phyloP scores from a whole-genome alignment of 371 early-diverging fungal species.

The Parasitella parasitica region DNA sequence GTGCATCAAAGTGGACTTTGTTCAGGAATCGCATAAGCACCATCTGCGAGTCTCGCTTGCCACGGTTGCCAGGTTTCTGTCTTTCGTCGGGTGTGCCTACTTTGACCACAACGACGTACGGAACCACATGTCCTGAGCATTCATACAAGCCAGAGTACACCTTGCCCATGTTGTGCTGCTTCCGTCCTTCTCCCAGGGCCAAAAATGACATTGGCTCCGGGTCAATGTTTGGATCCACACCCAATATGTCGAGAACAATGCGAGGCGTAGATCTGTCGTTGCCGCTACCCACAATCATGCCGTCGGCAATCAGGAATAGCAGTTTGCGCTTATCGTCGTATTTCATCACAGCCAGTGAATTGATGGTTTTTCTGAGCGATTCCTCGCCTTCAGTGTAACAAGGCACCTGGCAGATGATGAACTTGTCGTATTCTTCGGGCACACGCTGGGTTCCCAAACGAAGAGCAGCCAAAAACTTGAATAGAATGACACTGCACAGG shows the following conservation, averaged over 20 bases:
- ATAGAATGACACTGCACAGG: conserved; percentile 81
- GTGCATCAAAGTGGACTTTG: conserved; percentile 70
- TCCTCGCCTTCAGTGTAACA: conserved; percentile 99
- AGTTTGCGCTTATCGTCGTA: conserved; percentile 97
- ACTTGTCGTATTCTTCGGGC: conserved; percentile 84
- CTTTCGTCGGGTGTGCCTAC: conserved; percentile 80
- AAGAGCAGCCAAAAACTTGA: conserved; percentile 93
- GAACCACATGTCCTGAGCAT: conserved; percentile 84
- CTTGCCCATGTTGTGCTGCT: conserved; percentile 95
- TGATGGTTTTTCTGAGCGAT: conserved; percentile 90
- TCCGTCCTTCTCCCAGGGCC: conserved; percentile 85
- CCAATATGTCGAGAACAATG: conserved; percentile 93
- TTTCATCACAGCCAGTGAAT: conserved; percentile 83
- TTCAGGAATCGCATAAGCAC: conserved; percentile 82
- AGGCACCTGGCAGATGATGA: conserved; percentile 89
- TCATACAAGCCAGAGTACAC: conserved; percentile 98
- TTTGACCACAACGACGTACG: conserved; percentile 96
- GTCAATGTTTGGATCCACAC: conserved; percentile 77
- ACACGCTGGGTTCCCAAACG: conserved; percentile 69
- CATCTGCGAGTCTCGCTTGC: conserved; percentile 89
- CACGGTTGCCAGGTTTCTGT: conserved; percentile 81
- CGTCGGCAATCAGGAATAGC: conserved; percentile 88
- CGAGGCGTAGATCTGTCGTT: conserved; percentile 97
- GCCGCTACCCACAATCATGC: conserved; percentile 94
- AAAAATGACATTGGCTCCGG: conserved; percentile 91